Conservation (phyloP, 768 basidiomycete genomes). For the Naematelia encephala region DNA sequence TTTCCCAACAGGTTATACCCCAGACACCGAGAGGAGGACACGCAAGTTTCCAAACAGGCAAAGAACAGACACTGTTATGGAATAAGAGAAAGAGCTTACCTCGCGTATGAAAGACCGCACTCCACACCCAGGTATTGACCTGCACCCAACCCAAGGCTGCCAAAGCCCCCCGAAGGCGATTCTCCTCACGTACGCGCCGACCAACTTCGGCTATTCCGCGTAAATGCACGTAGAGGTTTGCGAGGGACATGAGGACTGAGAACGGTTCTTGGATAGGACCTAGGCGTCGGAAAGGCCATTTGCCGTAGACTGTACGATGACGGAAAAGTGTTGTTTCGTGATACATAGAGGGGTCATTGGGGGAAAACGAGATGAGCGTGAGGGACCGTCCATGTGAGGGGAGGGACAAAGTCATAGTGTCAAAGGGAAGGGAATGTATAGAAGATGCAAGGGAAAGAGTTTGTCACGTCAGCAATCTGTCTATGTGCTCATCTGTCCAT, state of each 20-base stretch:
- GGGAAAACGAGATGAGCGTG: too few relatives aligned
- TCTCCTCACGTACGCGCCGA: conserved; percentile 36
- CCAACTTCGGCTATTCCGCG: conserved; percentile 55
- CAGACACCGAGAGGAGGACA: too few relatives aligned
- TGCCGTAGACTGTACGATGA: conserved; percentile 74
- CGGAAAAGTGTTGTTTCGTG: too few relatives aligned
- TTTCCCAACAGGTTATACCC: too few relatives aligned
- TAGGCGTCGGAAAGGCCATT: conserved; percentile 93
- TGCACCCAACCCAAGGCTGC: conserved; percentile 59
- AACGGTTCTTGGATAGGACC: conserved; percentile 92
- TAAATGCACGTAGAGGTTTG: conserved; percentile 74
- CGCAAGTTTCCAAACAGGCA: too few relatives aligned
- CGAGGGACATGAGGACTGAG: conserved; percentile 81
- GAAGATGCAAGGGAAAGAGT: neutral
- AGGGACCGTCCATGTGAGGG: too few relatives aligned
- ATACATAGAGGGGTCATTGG: too few relatives aligned
- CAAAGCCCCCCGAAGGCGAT: conserved; percentile 41
- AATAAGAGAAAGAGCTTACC: conserved; percentile 56
- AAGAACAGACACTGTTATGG: neutral
- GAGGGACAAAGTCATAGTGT: neutral
- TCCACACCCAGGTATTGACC: conserved; percentile 91
- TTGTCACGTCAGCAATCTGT: neutral
- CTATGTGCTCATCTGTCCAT: neutral
- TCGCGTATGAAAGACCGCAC: conserved; percentile 84
- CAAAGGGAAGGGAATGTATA: conserved; percentile 1